Conservation (phyloP, 2,329 filamentous ascomycete species). For the Fonsecaea monophora region DNA sequence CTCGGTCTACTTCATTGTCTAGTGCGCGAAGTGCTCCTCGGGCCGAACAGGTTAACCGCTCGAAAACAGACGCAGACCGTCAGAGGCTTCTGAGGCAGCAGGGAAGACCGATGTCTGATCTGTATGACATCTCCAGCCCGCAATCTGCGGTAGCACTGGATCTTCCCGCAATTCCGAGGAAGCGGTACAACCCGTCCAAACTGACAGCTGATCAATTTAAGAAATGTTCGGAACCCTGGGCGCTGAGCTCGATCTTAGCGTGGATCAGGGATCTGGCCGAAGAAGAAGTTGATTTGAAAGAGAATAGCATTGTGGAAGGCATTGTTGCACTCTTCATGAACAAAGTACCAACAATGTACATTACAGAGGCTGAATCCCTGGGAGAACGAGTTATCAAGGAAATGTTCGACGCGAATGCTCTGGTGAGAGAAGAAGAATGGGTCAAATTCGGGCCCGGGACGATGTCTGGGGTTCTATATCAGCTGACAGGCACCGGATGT, state of each 20-base stretch:
- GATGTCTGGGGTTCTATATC: slow-evolving; percentile 89
- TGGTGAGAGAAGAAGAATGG: slow-evolving; percentile 95
- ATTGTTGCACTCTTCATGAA: slow-evolving; percentile 87
- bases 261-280: slow-evolving; percentile 93
- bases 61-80: slow-evolving; percentile 88
- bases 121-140: slow-evolving; percentile 62
- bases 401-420: slow-evolving; percentile 78
- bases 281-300: slow-evolving; percentile 85
- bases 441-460: slow-evolving; percentile 84
- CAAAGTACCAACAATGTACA: slow-evolving; percentile 98
- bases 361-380: slow-evolving; percentile 90
- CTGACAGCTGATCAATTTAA: slow-evolving; percentile 80
- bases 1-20: slow-evolving; percentile 80
- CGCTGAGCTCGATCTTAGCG: slow-evolving; percentile 80
- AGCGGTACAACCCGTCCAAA: slow-evolving; percentile 85
- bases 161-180: slow-evolving; percentile 81
- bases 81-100: slow-evolving; percentile 60
- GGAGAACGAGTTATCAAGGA: slow-evolving; percentile 76
- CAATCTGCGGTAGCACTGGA: slow-evolving; percentile 71
- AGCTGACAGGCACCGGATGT: slow-evolving; percentile 88
- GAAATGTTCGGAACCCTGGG: slow-evolving; percentile 89
- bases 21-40: slow-evolving; percentile 81
- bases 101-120: slow-evolving; percentile 57
- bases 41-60: slow-evolving; percentile 81
- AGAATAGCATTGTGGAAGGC: slow-evolving; percentile 84